phyloP scores from a whole-genome alignment of 768 basidiomycete genomes.

The Tephrocybe sp. region DNA sequence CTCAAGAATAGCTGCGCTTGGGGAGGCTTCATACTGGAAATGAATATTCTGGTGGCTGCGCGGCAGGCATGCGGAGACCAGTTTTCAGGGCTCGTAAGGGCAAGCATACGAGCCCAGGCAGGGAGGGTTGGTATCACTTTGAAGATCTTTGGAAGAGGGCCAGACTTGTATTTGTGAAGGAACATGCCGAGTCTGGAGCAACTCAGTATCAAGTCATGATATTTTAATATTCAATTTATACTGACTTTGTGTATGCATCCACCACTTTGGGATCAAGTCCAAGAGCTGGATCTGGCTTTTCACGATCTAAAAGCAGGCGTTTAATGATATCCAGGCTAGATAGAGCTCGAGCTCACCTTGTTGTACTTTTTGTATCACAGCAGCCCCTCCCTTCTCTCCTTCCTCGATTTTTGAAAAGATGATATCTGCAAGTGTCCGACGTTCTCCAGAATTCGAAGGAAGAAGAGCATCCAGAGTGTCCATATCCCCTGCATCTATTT shows the following conservation, averaged over 20 bases:
- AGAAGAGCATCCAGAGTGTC: conserved; percentile 80
- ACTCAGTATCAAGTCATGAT: neutral
- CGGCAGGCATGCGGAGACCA: conserved; percentile 97
- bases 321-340: neutral
- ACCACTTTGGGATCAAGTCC: conserved; percentile 92
- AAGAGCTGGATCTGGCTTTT: conserved; percentile 75
- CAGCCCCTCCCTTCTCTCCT: conserved; percentile 51
- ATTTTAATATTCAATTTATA: conserved; percentile 7
- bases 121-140: conserved; percentile 96
- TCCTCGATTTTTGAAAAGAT: conserved; percentile 92
- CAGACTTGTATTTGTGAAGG: conserved; percentile 88
- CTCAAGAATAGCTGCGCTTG: conserved; percentile 92
- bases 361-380: conserved; percentile 58
- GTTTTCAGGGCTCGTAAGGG: conserved; percentile 86
- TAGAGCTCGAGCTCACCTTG: conserved; percentile 43
- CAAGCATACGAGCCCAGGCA: conserved; percentile 94
- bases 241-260: conserved; percentile 90
- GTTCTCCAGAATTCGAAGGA: conserved; percentile 72
- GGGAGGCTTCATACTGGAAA: conserved; percentile 94
- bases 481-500: conserved; percentile 91
- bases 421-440: conserved; percentile 91
- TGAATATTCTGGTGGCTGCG: conserved; percentile 92
- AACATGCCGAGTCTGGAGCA: conserved; percentile 74
- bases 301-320: conserved; percentile 34
- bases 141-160: conserved; percentile 94